phyloP scores from a whole-genome alignment of 257 asterid genomes.

The Ballota nigra region DNA sequence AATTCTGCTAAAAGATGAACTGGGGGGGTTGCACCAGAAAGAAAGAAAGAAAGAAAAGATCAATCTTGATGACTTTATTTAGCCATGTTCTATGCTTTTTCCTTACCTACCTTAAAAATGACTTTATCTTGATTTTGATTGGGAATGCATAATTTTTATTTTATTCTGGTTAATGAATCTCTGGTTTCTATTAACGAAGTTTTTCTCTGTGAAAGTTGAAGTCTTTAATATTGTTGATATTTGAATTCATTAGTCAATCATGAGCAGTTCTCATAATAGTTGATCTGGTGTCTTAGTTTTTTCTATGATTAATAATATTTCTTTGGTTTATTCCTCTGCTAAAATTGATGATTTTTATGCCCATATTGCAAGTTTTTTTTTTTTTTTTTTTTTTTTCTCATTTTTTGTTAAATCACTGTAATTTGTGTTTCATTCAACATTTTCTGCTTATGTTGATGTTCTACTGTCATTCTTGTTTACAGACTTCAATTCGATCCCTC shows the following conservation, averaged over 20 bases:
- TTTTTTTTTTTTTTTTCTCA: neutral
- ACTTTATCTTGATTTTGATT: neutral
- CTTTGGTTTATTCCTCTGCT: neutral
- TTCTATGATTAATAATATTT: neutral
- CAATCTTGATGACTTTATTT: slow-evolving; percentile 17
- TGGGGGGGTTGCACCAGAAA: too few relatives aligned
- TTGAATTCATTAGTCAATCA: neutral
- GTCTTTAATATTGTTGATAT: neutral
- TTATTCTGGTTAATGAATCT: neutral
- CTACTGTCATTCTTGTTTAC: neutral
- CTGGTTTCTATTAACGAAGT: neutral
- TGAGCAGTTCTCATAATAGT: neutral
- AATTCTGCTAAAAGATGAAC: neutral
- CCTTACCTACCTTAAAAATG: neutral
- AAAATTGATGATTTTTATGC: slow-evolving; percentile 1
- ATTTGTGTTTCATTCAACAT: neutral
- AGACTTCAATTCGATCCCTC: neutral
- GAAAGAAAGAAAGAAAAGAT: neutral
- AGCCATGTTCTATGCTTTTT: neutral
- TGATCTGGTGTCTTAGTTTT: neutral
- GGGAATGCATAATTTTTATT: neutral
- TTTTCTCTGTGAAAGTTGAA: neutral
- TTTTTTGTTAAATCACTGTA: neutral
- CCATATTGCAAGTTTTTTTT: neutral
- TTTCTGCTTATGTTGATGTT: neutral